These are phyloP conservation scores for Kwoniella shivajii DNA, from an alignment of 1,284 basidiomycete genomes.

Conservation along the genomic window DNA sequence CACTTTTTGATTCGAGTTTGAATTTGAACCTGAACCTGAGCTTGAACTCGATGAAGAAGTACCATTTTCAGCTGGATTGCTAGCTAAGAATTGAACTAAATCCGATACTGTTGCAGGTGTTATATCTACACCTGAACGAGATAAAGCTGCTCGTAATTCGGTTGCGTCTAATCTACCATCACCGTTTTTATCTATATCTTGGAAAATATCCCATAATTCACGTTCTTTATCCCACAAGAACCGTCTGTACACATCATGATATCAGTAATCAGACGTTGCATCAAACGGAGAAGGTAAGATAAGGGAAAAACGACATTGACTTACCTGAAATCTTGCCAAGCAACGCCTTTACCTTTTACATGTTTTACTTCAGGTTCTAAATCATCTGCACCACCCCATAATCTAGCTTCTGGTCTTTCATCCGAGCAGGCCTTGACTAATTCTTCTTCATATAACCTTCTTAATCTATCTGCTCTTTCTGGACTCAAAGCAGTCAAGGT, in stretches of 20 bases:
- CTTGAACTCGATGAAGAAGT: constrained; percentile 35
- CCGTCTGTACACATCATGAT: constrained; percentile 18
- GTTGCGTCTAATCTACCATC: constrained; percentile 76
- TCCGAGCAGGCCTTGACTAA: constrained; percentile 63
- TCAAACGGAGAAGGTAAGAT: not conserved
- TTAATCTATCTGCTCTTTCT: constrained; percentile 69
- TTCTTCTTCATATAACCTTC: constrained; percentile 75
- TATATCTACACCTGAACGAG: constrained; percentile 72
- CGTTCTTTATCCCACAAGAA: constrained; percentile 51
- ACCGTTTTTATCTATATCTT: constrained; percentile 80
- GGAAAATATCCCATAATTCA: constrained; percentile 88
- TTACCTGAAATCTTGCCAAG: constrained; percentile 74
- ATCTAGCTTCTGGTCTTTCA: constrained; percentile 45
- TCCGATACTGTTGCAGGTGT: constrained; percentile 68
- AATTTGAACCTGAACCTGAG: constrained; percentile 19
- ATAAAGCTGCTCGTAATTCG: constrained; percentile 70
- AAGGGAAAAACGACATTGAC: constrained; percentile 6
- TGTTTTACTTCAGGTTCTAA: constrained; percentile 28
- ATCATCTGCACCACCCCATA: constrained; percentile 59
- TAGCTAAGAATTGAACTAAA: constrained; percentile 76
- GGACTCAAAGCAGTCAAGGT: constrained; percentile 59
- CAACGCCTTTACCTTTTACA: constrained; percentile 56
- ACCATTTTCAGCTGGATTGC: constrained; percentile 27
- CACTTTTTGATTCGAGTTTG: constrained; percentile 2
- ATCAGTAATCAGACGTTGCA: not conserved